Base-by-base conservation (phyloP, 768 basidiomycete genomes). In the Tricholoma sp. region DNA sequence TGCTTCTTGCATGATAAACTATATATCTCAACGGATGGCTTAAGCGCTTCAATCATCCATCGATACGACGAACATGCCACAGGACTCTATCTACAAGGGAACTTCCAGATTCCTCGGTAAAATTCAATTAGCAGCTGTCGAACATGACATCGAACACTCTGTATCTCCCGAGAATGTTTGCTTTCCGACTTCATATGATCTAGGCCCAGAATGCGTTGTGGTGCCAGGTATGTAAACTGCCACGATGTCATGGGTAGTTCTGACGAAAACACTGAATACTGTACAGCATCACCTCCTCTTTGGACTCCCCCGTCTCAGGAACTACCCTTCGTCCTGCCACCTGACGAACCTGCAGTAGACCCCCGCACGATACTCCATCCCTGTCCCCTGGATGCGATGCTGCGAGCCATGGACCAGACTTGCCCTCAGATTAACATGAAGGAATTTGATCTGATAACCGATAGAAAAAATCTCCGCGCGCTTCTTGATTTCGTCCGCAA, bases 381-480 rank as follows among this genome's bases (percentile, higher is more conserved):
- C 13, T 65, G 58, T 41, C 61, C 56, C 1, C 54, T 61, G 5
- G 59, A 65, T 29, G 36, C 59, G 17, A 51, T 52, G 55, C 36
- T 65, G 17, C 28, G 61, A 37, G 57, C 61, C 24, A 20, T 63
- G 10, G 28, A 42, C 9, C 2, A 55, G 11, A 58, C 58, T 4
- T 58, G 59, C n/a, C 61, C 64, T 47, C 53, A 52, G 34, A 13
- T 61, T 28, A 31, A 52, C 17, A 47, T 60, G 18, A 45, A 49
- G 8, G 51, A 63, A 10, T 56, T 59, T 31, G 64, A 65, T 47
- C 34, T 63, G 17, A 59, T 63, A 13, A 59, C 60, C 17, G 62
- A 63, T 24, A 50, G 63, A 29, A 63, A 61, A 29, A 63, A 60
- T 34, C 56, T 65, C 29, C 61, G 61, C 9, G 57, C 62, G 2